These are phyloP conservation scores for Hymenoscyphus repandus DNA, from an alignment of 2,329 filamentous ascomycete genomes.

Conservation along the genomic window DNA sequence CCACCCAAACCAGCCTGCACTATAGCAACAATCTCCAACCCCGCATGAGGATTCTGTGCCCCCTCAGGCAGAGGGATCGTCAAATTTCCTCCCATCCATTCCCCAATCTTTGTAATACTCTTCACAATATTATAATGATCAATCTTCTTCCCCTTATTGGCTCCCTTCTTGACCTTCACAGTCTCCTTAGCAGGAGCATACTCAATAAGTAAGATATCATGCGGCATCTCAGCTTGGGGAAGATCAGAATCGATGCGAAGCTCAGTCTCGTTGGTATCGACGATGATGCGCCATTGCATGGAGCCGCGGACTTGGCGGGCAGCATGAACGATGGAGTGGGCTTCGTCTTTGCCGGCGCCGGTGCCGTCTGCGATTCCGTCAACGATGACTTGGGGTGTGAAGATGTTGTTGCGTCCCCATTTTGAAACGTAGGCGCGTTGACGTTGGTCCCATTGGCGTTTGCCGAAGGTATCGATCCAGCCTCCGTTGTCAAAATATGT, in stretches of 20 bases:
- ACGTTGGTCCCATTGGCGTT: slow-evolving; percentile 29
- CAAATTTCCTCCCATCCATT: slow-evolving; percentile 33
- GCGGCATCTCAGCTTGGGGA: not conserved
- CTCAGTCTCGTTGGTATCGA: slow-evolving; percentile 13
- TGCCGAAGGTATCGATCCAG: slow-evolving; percentile 32
- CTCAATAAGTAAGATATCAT: slow-evolving; percentile 25
- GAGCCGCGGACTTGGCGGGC: slow-evolving; percentile 2
- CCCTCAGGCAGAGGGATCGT: slow-evolving; percentile 24
- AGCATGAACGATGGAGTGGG: slow-evolving; percentile 3
- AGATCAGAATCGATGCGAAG: slow-evolving; percentile 12
- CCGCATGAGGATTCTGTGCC: slow-evolving; percentile 18
- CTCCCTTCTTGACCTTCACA: slow-evolving; percentile 31
- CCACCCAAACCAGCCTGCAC: slow-evolving; percentile 28
- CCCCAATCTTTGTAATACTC: slow-evolving; percentile 32
- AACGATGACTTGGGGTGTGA: slow-evolving; percentile 29
- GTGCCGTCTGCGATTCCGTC: slow-evolving; percentile 25
- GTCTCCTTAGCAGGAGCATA: slow-evolving; percentile 27
- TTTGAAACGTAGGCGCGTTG: slow-evolving; percentile 32
- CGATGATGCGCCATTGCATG: slow-evolving; percentile 11
- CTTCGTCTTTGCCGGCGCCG: slow-evolving; percentile 6
- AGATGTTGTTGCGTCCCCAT: slow-evolving; percentile 31
- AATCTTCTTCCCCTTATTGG: slow-evolving; percentile 35
- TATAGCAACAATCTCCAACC: slow-evolving; percentile 27
- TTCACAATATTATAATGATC: slow-evolving; percentile 31
- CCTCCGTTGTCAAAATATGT: slow-evolving; percentile 33